phyloP scores from a whole-genome alignment of 148 eudicot species.

The Mesembryanthemum crystallinum region DNA sequence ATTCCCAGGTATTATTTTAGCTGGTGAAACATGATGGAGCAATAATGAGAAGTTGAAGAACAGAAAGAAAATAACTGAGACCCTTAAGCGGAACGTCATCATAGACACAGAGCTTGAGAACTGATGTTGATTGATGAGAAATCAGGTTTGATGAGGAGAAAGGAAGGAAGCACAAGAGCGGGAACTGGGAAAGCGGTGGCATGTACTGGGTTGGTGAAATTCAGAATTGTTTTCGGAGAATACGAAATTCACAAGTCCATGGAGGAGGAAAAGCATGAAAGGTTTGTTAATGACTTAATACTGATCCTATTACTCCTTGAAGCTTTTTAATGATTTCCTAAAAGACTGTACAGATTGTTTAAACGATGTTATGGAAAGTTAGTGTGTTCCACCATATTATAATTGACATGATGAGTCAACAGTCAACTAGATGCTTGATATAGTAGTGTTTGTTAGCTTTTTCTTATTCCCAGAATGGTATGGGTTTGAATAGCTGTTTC shows the following conservation, averaged over 20 bases:
- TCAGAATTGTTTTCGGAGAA: background rate
- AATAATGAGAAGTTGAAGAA: conserved; percentile 5
- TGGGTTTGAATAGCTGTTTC: background rate
- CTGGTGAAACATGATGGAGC: background rate
- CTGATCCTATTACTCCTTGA: background rate
- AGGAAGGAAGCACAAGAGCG: background rate
- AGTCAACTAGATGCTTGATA: background rate
- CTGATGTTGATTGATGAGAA: background rate
- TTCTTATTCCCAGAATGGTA: background rate
- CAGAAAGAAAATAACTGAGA: background rate
- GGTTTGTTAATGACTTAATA: background rate
- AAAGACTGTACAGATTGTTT: background rate
- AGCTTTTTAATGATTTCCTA: background rate
- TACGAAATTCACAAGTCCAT: background rate
- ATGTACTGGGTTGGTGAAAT: background rate
- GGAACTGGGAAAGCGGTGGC: background rate
- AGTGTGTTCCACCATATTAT: background rate
- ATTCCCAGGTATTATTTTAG: background rate
- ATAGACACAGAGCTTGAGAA: background rate
- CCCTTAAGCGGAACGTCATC: background rate
- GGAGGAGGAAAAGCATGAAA: background rate
- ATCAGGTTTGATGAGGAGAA: background rate
- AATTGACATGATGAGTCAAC: background rate
- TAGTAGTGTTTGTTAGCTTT: background rate
- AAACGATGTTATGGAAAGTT: background rate